A percentile compares a stretch with the other conserved stretches of the same genome.
Evolutionary conservation across 495 filamentous ascomycete species (phyloP).

Genomic region (Penicillium taxi): DNA sequence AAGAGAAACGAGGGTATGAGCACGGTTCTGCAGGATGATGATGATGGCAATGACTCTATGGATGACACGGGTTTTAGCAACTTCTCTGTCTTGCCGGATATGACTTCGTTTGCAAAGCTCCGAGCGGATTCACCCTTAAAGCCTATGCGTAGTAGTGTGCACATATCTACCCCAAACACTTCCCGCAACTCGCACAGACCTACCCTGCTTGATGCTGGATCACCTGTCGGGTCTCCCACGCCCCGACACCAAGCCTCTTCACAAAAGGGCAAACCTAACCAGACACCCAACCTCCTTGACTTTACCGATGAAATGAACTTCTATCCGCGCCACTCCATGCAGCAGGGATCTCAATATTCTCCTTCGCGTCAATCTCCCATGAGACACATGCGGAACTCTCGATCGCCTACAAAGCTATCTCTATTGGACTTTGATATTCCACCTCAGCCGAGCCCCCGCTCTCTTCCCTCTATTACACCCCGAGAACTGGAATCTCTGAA

Average conservation of each 20-base stretch:
- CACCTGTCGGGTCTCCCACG: slow-evolving; percentile 49
- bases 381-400: slow-evolving; percentile 25
- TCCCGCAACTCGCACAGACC: slow-evolving; percentile 23
- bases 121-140: slow-evolving; percentile 50
- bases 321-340: slow-evolving; percentile 34
- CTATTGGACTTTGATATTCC: slow-evolving; percentile 92
- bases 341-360: slow-evolving; percentile 35
- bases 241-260: slow-evolving; percentile 53
- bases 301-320: slow-evolving; percentile 73
- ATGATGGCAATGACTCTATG: slow-evolving; percentile 33
- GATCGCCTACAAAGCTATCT: slow-evolving; percentile 33
- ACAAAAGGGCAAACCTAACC: slow-evolving; percentile 32
- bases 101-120: slow-evolving; percentile 75
- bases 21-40: slow-evolving; percentile 29
- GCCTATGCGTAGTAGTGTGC: slow-evolving; percentile 28
- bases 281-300: slow-evolving; percentile 60
- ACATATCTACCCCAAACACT: slow-evolving; percentile 33
- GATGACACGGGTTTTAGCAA: slow-evolving; percentile 81
- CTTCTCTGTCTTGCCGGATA: slow-evolving; percentile 81
- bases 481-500: slow-evolving; percentile 89
- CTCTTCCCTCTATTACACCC: slow-evolving; percentile 81
- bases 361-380: slow-evolving; percentile 39
- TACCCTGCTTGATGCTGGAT: slow-evolving; percentile 27
- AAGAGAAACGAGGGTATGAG: slow-evolving; percentile 40
- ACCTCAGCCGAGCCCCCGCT: slow-evolving; percentile 80